A percentile compares a stretch with the other conserved stretches of the same genome.
These are phyloP conservation scores for Fraxinus floribunda DNA, from an alignment of 305 asterid genomes.

Conservation along the genomic window DNA sequence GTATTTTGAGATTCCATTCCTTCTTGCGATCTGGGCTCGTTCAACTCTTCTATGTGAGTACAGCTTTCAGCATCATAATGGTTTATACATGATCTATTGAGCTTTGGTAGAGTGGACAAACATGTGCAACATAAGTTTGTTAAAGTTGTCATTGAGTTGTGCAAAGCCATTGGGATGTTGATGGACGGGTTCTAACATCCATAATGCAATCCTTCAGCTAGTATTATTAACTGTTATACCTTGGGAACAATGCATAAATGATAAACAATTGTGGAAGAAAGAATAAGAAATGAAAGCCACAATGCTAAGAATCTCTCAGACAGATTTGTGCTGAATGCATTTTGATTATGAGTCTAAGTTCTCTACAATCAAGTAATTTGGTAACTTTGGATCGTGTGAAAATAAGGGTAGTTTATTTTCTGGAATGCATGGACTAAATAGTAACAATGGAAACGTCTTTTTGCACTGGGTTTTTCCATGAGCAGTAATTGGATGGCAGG, in stretches of 20 bases:
- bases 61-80: constrained; percentile 14
- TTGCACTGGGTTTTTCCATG: background rate
- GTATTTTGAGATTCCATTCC: constrained; percentile 64
- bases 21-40: constrained; percentile 63
- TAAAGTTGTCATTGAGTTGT: background rate
- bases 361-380: background rate
- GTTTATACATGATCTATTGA: constrained; percentile 11
- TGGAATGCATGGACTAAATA: background rate
- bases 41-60: constrained; percentile 82
- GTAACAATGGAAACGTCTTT: constrained; percentile 1
- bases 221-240: background rate
- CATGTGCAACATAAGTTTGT: background rate
- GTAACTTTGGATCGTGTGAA: background rate
- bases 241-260: background rate
- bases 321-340: background rate
- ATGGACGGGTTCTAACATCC: background rate
- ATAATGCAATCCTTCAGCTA: background rate
- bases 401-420: background rate
- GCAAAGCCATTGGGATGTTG: background rate
- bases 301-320: background rate
- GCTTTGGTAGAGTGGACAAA: background rate
- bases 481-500: background rate
- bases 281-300: background rate
- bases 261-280: background rate
- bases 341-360: background rate